Evolutionary conservation across 1,139 yeast genomes (phyloP), one percentile per base, ranked within the genome.

Genomic region (Hyphopichia wangnamkhiaoensis): DNA sequence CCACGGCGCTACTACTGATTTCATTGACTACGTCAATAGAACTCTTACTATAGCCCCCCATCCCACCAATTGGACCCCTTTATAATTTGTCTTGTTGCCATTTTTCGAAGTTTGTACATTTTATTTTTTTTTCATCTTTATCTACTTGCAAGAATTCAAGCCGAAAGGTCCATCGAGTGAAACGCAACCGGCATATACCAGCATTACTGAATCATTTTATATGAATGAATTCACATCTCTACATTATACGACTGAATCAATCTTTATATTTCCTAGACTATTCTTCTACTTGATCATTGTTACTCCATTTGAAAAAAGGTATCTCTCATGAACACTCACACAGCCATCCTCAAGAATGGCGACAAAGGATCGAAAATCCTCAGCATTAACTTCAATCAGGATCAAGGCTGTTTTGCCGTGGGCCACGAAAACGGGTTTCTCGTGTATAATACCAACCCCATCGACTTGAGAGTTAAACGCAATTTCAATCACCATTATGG

Each of bases 401-500:
- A 90, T 62, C 88, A 83, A 53, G 87, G 90, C 34, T 90, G 97
- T 58, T 90, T 91, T 64, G 88, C 96, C 18, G 71, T 88, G 24
- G 88, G 94, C 37, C 85, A 84, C 49, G 91, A 87, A 47, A 64
- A 72, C 37, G 97, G 97, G 20, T 89, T 91, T 58, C 68, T 83
- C 39, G 95, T 91, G n/a, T 91, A 82, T 68, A 86, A 84, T 56
- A 77, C 95, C 5, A 90, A 87, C 56, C 98, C 98, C 5, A 72
- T 90, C 64, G 95, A 87, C 47, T 65, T 82, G 48, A 74, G 94
- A 49, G 93, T 90, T 40, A 75, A 80, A 53, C 71, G 95, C 37
- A 77, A 66, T 34, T 82, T 84, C 52, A 47, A 42, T 16, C 38
- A 39, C 37, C 12, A 38, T 5, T 39, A 38, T 36, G 42, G 41